These are phyloP conservation scores for Lactifluus volemus DNA, from an alignment of 768 basidiomycete genomes.

Conservation along the genomic window DNA sequence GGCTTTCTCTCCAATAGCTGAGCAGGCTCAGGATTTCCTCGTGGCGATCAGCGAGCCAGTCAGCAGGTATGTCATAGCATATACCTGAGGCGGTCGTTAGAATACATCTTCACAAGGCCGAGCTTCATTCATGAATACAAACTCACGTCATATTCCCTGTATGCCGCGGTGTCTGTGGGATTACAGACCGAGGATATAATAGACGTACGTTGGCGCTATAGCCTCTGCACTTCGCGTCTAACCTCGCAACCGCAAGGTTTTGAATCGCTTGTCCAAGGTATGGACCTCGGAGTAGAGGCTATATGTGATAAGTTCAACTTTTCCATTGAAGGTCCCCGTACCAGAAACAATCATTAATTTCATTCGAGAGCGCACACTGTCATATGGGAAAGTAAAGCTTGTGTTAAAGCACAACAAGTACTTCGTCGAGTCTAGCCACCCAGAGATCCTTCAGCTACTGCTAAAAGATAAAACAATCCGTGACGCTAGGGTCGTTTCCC, in stretches of 20 bases:
- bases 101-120: slow-evolving; percentile 47
- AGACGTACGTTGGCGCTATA: slow-evolving; percentile 52
- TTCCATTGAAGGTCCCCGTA: slow-evolving; percentile 65
- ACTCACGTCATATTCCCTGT: slow-evolving; percentile 94
- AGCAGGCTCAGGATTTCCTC: slow-evolving; percentile 96
- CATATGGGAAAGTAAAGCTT: slow-evolving; percentile 97
- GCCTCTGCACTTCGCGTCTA: slow-evolving; percentile 26
- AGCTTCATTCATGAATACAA: slow-evolving; percentile 99
- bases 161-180: slow-evolving; percentile 97
- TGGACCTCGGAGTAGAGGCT: slow-evolving; percentile 15
- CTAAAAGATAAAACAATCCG: slow-evolving; percentile 82
- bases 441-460: slow-evolving; percentile 82
- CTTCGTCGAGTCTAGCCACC: slow-evolving; percentile 92
- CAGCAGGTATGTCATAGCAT: slow-evolving; percentile 65
- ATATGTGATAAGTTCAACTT: background rate
- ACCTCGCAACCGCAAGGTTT: slow-evolving; percentile 41
- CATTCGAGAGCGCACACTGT: slow-evolving; percentile 88
- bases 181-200: slow-evolving; percentile 97
- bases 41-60: slow-evolving; percentile 98
- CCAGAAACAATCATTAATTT: slow-evolving; percentile 78
- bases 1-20: slow-evolving; percentile 94
- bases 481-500: slow-evolving; percentile 70
- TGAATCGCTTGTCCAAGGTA: slow-evolving; percentile 76
- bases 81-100: slow-evolving; percentile 25
- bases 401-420: slow-evolving; percentile 98